A percentile compares a stretch with the other conserved stretches of the same genome.
Conservation (phyloP, 768 basidiomycete genomes). For the Mrakia blollopis region DNA sequence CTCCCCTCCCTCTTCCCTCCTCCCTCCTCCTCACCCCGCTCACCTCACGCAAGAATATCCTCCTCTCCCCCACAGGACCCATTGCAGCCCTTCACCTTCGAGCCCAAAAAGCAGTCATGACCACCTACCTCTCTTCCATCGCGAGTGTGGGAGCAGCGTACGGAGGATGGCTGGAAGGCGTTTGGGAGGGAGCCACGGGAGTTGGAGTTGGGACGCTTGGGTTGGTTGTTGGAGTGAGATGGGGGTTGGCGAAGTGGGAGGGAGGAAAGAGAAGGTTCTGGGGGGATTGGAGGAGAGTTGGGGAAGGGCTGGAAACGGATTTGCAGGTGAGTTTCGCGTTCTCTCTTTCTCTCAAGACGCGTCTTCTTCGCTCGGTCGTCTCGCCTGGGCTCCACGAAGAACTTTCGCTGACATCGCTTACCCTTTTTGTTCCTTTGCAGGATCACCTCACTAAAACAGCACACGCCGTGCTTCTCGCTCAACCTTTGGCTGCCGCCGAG, state of each 20-base stretch:
- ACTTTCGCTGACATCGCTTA: not conserved
- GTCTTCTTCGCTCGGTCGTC: not conserved
- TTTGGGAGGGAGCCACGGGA: conserved; percentile 56
- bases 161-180: conserved; percentile 55
- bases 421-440: not conserved
- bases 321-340: conserved; percentile 51
- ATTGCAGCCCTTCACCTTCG: conserved; percentile 55
- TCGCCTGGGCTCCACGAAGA: not conserved
- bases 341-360: too few relatives aligned
- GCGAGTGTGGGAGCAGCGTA: conserved; percentile 57
- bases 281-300: conserved; percentile 61
- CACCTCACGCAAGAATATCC: conserved; percentile 46
- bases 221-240: conserved; percentile 53
- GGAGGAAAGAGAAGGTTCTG: conserved; percentile 62
- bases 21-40: conserved; percentile 37
- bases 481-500: not conserved
- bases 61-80: conserved; percentile 64
- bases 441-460: not conserved
- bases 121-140: conserved; percentile 52
- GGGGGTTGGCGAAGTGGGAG: conserved; percentile 66
- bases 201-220: conserved; percentile 58
- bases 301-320: conserved; percentile 61
- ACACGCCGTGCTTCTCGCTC: not conserved
- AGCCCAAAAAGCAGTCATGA: conserved; percentile 57
- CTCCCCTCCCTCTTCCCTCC: conserved; percentile 47